Percentiles rank a stretch among this genome's conserved stretches.
Evolutionary conservation across 73 alveolate species (phyloP).

Genomic region (Diophrys appendiculata): DNA sequence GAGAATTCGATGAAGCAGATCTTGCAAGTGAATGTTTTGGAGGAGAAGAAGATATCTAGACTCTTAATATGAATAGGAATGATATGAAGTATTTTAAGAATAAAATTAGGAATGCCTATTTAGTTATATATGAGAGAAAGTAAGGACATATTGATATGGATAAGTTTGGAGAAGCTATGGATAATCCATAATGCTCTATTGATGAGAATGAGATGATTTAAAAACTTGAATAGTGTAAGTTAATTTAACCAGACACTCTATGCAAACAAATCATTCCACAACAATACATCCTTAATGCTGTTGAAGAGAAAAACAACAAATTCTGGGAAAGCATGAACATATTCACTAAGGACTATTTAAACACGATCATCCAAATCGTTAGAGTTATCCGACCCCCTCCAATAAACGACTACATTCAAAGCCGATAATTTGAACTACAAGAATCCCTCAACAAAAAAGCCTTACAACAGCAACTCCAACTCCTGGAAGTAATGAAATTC

Average conservation of each 20-base stretch:
- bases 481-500: conserved; percentile 28
- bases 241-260: neutral
- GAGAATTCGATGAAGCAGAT: conserved; percentile 64
- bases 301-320: conserved; percentile 72
- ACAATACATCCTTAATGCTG: conserved; percentile 14
- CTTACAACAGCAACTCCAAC: neutral
- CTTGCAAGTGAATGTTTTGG: conserved; percentile 78
- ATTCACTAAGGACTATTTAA: conserved; percentile 68
- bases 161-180: conserved; percentile 35
- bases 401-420: conserved; percentile 19
- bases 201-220: conserved; percentile 1
- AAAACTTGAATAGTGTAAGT: conserved; percentile 23
- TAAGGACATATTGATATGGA: conserved; percentile 46
- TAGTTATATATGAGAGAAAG: conserved; percentile 90
- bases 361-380: conserved; percentile 51
- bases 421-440: conserved; percentile 23
- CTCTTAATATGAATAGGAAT: neutral
- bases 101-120: conserved; percentile 88
- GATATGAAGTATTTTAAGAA: conserved; percentile 14
- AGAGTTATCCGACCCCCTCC: conserved; percentile 17
- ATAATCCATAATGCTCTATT: conserved; percentile 6
- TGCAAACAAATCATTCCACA: conserved; percentile 18
- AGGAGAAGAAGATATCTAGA: conserved; percentile 63
- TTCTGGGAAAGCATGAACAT: conserved; percentile 75
- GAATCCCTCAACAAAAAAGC: neutral